Base-by-base conservation (phyloP, 2,329 filamentous ascomycete genomes). In the Fusarium zealandicum region DNA sequence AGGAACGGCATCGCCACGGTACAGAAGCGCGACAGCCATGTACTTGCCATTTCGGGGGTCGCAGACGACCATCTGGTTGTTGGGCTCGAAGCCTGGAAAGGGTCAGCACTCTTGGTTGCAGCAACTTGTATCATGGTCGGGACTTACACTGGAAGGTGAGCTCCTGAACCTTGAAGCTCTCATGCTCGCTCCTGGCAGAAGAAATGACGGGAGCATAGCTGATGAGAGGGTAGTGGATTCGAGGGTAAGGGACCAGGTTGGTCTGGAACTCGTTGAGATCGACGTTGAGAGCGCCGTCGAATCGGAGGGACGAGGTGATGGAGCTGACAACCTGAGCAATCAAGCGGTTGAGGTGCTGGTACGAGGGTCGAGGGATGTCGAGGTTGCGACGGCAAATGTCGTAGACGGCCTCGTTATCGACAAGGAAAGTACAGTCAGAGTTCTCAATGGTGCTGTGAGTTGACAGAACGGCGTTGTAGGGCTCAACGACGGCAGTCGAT, bases 91-190 rank as follows among this genome's bases (percentile, higher is more conserved):
- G 77, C 87, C 86, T 89, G 50, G 6, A 13, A 11, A 11, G 6
- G 12, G 47, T 75, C 57, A 77, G 73, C 40, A 51, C 51, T 27
- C 18, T 46, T 13, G 3, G 7, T 28, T 10, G 27, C 3, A 1
- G 10, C 9, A 6, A 7, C 5, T 36, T 36, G 25, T 8, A 27
- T 40, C 16, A 35, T 11, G 16, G 6, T 16, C 1, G 5, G 13
- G 4, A 78, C 83, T 71, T 80, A 89, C 87, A 89, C 74, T 89
- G 86, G 78, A 89, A 86, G 70, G 87, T 90, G 61, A 90, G 77
- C 64, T 95, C 91, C 59, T 86, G 83, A 49, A 92, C 88, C 81
- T 91, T 92, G 85, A 93, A 93, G 80, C 89, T 91, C 80, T 95
- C 90, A 72, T 95, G 90, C 40, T 87, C 84, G 75, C 89, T 91